Evolutionary conservation across 2,329 filamentous ascomycete species (phyloP), one percentile per base, ranked within the genome.

Genomic region (Exophiala calicioides): DNA sequence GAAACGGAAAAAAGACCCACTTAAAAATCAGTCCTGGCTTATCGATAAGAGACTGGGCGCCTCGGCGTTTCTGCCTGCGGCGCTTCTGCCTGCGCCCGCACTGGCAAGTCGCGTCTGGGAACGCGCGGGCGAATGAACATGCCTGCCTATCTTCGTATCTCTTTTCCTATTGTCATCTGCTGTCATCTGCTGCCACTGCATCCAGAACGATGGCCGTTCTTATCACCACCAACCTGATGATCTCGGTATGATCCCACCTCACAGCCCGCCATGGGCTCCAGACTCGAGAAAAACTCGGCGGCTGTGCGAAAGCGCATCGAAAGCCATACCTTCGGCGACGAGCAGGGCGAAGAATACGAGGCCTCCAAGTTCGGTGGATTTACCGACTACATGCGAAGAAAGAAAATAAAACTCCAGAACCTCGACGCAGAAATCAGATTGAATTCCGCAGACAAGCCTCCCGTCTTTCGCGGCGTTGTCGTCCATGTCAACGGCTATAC

Each of bases 351-450:
- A 47, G 94, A 98, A 66, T 98, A 98, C 66, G 83, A 85, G 48
- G 81, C 77, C 2, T 96, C 90, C 53, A 81, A 80, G 41, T 98
- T 97, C 67, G 88, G 89, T 19, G 91, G 90, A 6, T 94, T 97
- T 61, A 70, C 76, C 18, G 91, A 97, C 62, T 98, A 97, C 67
- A 94, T 96, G 65, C 80, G 90, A 38, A 84, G 90, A 45, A 98
- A 98, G 74, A 96, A 95, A 75, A 83, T 95, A 67, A 98, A 98
- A 65, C 78, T 98, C 3, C 93, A 97, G 67, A 98, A 98, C 62
- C 79, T 93, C 21, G 93, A 98, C 68, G 84, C 83, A 6, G 81
- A 95, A 43, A 74, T 95, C 33, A 84, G 91, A 48, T 78, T 85
- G 23, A 73, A 80, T 3, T 80, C 83, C 1, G 68, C 72, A 0